phyloP scores from a whole-genome alignment of 2,329 filamentous ascomycete species.

The Beauveria rudraprayagi region DNA sequence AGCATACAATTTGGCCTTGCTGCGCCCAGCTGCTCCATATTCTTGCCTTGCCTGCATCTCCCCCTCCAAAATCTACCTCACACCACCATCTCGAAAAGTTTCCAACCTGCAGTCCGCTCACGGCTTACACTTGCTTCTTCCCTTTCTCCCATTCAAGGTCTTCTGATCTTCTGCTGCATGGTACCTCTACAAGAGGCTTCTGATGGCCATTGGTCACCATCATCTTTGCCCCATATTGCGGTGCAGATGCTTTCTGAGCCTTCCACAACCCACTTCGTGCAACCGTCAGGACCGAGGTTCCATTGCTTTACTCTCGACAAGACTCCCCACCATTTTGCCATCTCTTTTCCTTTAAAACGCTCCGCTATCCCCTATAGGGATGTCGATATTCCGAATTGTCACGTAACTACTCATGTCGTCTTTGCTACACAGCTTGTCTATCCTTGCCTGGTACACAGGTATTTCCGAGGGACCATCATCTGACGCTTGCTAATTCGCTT shows the following conservation, averaged over 20 bases:
- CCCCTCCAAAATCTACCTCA: not conserved
- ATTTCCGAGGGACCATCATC: not conserved
- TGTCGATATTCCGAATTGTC: not conserved
- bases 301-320: not conserved
- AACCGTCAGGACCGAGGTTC: not conserved
- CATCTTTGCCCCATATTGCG: not conserved
- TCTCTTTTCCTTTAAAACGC: not conserved
- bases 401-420: not conserved
- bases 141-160: not conserved
- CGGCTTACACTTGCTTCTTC: not conserved
- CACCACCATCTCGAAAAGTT: not conserved
- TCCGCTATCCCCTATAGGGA: not conserved
- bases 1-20: not conserved
- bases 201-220: not conserved
- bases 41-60: not conserved
- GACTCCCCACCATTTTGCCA: not conserved
- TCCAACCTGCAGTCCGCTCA: not conserved
- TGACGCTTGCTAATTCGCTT: not conserved
- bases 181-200: not conserved
- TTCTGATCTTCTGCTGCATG: not conserved
- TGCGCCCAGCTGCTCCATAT: conserved; percentile 2
- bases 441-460: not conserved
- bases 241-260: not conserved
- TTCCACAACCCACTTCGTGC: not conserved
- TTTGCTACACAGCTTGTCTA: not conserved